Base-by-base conservation (phyloP, 257 asterid species). In the Ocimum tenuiflorum region DNA sequence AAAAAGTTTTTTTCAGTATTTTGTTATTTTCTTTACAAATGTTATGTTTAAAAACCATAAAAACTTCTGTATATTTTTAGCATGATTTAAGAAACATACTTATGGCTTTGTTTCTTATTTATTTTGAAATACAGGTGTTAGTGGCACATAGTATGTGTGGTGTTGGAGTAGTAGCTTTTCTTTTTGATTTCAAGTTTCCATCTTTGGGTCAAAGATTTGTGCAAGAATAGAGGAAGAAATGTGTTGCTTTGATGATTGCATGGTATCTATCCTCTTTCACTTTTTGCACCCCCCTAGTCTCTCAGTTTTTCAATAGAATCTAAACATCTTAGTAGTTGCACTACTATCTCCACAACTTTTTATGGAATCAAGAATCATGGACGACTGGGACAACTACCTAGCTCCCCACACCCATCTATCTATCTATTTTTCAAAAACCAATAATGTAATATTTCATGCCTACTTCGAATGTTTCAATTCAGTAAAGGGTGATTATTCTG, bases 201-300 rank as follows among this genome's bases (percentile, higher is more conserved):
- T 79, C 67, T 82, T 83, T 75, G 89, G 83, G 95, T 89, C 96
- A 83, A 89, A 89, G 95, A 83, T 80, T 78, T 72, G 65, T 71
- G 78, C 14, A 70, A 67, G 79, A 83, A 76, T n/a, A n/a, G n/a
- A n/a, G n/a, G n/a, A n/a, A 81, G 85, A 69, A 69, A 68, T 73
- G 74, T 54, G 83, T 79, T 75, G 86, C 88, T 80, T 83, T 81
- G 91, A 87, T 87, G 88, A 89, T 81, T 84, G 86, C 86, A 73
- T 63, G 72, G 80, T 65, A 80, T n/a, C n/a, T n/a, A n/a, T 73
- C 81, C 66, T 76, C 81, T 80, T 78, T 84, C 84, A 81, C 83
- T 79, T 71, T 80, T 67, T 72, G 73, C 62, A 69, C 73, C 48
- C 73, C 60, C 70, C 68, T 20, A 58, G 73, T 74, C 49, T 10